These are phyloP conservation scores for Solanum peruvianum DNA, from an alignment of 257 asterid genomes.

Conservation along the genomic window DNA sequence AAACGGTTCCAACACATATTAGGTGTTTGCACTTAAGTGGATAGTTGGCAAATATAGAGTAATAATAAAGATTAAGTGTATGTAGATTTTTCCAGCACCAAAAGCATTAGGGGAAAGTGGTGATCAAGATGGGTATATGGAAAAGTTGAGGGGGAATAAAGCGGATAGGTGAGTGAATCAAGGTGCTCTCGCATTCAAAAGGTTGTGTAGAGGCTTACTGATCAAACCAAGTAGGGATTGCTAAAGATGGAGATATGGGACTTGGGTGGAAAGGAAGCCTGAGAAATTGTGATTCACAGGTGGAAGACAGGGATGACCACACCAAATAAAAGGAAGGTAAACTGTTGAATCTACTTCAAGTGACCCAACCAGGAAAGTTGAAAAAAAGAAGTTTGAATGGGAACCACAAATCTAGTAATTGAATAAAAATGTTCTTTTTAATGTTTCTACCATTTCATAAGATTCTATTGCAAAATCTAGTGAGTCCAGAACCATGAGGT, in stretches of 20 bases:
- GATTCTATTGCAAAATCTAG: not conserved
- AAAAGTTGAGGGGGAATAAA: not conserved
- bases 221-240: not conserved
- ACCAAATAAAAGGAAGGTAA: not conserved
- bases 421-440: not conserved
- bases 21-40: not conserved
- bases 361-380: not conserved
- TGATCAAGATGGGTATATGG: not conserved
- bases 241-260: not conserved
- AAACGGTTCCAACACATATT: not conserved
- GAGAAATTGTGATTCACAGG: not conserved
- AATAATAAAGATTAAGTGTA: not conserved
- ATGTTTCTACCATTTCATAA: not conserved
- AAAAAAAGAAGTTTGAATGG: not conserved
- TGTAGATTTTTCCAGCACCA: not conserved
- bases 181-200: not conserved
- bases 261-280: not conserved
- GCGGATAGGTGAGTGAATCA: not conserved
- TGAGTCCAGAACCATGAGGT: not conserved
- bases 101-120: not conserved
- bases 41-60: not conserved
- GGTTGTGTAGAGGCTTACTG: not conserved
- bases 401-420: not conserved
- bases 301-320: not conserved
- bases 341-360: not conserved